Base-by-base conservation (phyloP, 2,329 filamentous ascomycete species). In the Nectriaceae sp. region DNA sequence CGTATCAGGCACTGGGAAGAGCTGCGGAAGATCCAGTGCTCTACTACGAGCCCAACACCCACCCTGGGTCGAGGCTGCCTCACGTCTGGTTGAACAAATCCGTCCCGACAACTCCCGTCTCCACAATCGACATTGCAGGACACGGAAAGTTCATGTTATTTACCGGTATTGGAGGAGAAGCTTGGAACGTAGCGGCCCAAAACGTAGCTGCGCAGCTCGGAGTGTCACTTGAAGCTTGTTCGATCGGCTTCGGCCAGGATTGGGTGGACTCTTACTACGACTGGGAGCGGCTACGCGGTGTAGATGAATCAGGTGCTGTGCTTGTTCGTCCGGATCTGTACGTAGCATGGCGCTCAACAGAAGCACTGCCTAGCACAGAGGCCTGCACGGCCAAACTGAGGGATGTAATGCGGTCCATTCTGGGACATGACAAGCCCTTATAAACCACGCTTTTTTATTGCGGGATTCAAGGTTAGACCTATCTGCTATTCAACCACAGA, bases 21-120 rank as follows among this genome's bases (percentile, higher is more conserved):
- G 31, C 52, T 31, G 55, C 68, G 20, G 56, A 68, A 15, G 73
- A 82, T 50, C 61, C 67, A 0, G 69, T 76, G 4, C 58, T 74
- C 11, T 59, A 75, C 33, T 68, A 78, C 53, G 63, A 70, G 26
- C 69, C 72, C 31, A 75, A 65, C 42, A 85, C 83, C 3, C 83
- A 77, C 55, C 84, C 84, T 1, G 84, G 84, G 6, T 71, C 71
- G 22, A 70, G 83, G 2, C 65, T 86, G 19, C 84, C 84, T 4
- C 84, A 88, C 63, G 82, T 73, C 1, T 87, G 84, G 84, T 66
- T 87, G 15, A 79, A 83, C 64, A 72, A 71, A 18, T 57, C 69
- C 5, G 56, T 71, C 11, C 75, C 80, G 4, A 5, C 18, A 8
- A 33, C 31, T 15, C 19, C n/a, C 8, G 24, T 47, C 24, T 46